Percentiles rank a stretch among this genome's conserved stretches.
phyloP scores from a whole-genome alignment of 306 rosid genomes.

The Elaeagnus macrophylla region DNA sequence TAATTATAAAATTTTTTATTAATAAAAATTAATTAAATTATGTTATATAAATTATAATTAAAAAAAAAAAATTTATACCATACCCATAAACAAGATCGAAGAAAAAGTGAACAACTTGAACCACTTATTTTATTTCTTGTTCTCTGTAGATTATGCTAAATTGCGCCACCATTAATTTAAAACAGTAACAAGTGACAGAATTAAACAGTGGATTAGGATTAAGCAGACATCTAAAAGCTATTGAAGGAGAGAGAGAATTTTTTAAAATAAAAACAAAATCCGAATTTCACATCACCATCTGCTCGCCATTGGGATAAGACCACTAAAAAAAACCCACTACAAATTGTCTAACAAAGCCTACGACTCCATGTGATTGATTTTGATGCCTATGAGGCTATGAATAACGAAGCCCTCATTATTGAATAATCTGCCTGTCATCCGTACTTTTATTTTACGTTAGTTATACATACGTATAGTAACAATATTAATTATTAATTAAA shows the following conservation, averaged over 20 bases:
- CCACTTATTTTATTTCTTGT: too few species aligned
- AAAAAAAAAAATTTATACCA: too few species aligned
- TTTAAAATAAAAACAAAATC: background rate
- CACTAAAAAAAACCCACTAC: slow-evolving; percentile 24
- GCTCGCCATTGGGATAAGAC: slow-evolving; percentile 19
- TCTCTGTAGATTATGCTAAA: too few species aligned
- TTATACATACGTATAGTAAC: too few species aligned
- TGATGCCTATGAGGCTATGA: background rate
- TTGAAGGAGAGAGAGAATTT: background rate
- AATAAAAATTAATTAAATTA: too few species aligned
- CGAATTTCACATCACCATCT: slow-evolving; percentile 3
- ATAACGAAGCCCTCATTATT: background rate
- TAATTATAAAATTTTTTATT: too few species aligned
- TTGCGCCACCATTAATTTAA: too few species aligned
- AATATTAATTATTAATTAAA: too few species aligned
- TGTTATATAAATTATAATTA: too few species aligned
- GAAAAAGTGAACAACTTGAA: too few species aligned
- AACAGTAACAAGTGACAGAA: too few species aligned
- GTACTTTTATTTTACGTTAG: slow-evolving; percentile 25
- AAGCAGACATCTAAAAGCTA: background rate
- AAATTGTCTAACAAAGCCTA: slow-evolving; percentile 4
- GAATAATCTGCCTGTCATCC: slow-evolving; percentile 18
- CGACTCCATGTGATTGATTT: slow-evolving; percentile 29
- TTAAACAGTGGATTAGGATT: slow-evolving; percentile 1
- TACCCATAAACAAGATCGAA: too few species aligned